Evolutionary conservation across 176 grass and related monocot species (phyloP).

Genomic region (Pharus latifolius): DNA sequence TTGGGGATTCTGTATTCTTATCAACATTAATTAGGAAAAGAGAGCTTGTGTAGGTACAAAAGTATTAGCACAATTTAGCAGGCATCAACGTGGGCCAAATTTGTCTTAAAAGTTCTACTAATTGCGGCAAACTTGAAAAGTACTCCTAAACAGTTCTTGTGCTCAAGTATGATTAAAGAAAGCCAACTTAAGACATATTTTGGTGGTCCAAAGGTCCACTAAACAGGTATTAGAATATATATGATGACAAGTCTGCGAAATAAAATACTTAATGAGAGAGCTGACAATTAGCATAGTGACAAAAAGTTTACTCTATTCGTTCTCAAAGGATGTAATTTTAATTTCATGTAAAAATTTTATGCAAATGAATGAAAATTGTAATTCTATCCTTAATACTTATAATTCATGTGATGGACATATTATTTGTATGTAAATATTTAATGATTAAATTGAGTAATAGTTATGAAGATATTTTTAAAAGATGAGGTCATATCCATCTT

Average conservation of each 20-base stretch:
- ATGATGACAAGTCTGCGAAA: neutral
- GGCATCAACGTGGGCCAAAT: neutral
- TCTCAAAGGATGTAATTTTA: too few relatives aligned
- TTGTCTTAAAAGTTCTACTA: conserved; percentile 16
- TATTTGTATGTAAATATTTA: too few relatives aligned
- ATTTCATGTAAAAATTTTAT: too few relatives aligned
- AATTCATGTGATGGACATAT: too few relatives aligned
- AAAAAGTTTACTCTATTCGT: too few relatives aligned
- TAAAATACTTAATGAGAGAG: conserved; percentile 6
- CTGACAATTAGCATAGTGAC: conserved; percentile 14
- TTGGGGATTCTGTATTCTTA: conserved; percentile 19
- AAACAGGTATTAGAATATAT: neutral
- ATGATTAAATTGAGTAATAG: too few relatives aligned
- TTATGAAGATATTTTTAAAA: too few relatives aligned
- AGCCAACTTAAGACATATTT: neutral
- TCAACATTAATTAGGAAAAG: conserved; percentile 8
- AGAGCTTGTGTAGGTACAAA: conserved; percentile 3
- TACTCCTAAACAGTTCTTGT: neutral
- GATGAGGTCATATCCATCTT: too few relatives aligned
- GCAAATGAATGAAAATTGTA: too few relatives aligned
- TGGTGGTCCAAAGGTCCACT: neutral
- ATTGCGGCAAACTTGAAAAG: conserved; percentile 15
- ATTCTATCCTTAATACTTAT: too few relatives aligned
- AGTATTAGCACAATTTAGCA: conserved; percentile 7
- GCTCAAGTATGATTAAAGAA: conserved; percentile 35